Base-by-base conservation (phyloP, 441 rosid genomes). In the Geranium incanum region DNA sequence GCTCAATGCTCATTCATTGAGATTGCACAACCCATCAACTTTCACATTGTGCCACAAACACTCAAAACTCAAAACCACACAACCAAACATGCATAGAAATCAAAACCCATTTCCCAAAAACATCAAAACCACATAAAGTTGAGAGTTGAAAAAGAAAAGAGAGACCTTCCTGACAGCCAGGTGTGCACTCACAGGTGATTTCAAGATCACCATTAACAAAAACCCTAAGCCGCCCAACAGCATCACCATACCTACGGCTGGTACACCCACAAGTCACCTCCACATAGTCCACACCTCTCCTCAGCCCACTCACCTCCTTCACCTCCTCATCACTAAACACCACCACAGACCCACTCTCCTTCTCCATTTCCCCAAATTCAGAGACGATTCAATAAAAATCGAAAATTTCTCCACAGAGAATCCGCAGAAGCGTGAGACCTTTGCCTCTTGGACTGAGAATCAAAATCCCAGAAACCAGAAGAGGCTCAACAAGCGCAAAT, bases 151-250 rank as follows among this genome's bases (percentile, higher is more conserved):
- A 71, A 59, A 65, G 55, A 43, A 13, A 21, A 74, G 71, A 81
- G 67, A 72, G 85, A 95, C 99, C 99, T 95, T 95, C 98, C 66
- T 93, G 80, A 79, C 99, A 95, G 81, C 99, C 99, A 45, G 97
- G 98, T 21, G 98, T 89, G 89, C 99, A 95, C 81, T 95, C 97
- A 75, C 99, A 95, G 74, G 86, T 80, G 85, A 93, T 93, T 75
- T 87, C 95, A 71, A 95, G 98, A 68, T 91, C 95, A 76, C 99
- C 98, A 75, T 79, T 93, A 69, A 81, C 74, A 83, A 88, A 89
- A 95, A 95, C 98, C 98, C 97, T 95, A 91, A 95, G 97, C 74
- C 88, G 82, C 21, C 98, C 99, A 73, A 95, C 98, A 72, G 98
- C 99, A 79, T 95, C 99, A 75, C 99, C 98, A 78, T 93, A 95